phyloP scores from a whole-genome alignment of 805 yeast species.

The Lachancea kluyveri region DNA sequence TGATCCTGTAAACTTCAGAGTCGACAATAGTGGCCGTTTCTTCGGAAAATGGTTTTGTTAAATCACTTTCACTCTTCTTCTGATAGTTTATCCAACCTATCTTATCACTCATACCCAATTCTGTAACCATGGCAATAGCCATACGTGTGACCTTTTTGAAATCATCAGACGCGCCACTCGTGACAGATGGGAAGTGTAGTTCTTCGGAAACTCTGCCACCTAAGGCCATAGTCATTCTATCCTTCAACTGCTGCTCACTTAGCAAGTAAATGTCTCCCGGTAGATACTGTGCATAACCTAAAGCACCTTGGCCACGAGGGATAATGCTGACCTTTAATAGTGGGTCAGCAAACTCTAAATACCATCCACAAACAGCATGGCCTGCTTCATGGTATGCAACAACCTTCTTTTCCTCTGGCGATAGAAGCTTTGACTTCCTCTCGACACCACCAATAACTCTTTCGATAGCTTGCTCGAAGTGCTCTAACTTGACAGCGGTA shows the following conservation, averaged over 20 bases:
- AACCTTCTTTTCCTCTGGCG: slow-evolving; percentile 72
- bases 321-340: slow-evolving; percentile 87
- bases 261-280: slow-evolving; percentile 84
- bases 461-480: slow-evolving; percentile 90
- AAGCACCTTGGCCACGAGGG: slow-evolving; percentile 91
- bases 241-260: slow-evolving; percentile 66
- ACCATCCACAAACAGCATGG: slow-evolving; percentile 96
- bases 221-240: slow-evolving; percentile 88
- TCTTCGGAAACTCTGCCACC: slow-evolving; percentile 94
- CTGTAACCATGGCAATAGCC: slow-evolving; percentile 86
- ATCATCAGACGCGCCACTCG: slow-evolving; percentile 90
- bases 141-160: slow-evolving; percentile 85
- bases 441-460: slow-evolving; percentile 94
- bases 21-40: slow-evolving; percentile 79
- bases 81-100: slow-evolving; percentile 62
- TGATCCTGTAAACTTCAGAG: slow-evolving; percentile 71
- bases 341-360: slow-evolving; percentile 80
- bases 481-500: slow-evolving; percentile 52
- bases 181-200: slow-evolving; percentile 77
- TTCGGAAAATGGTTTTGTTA: slow-evolving; percentile 85
- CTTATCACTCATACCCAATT: slow-evolving; percentile 79
- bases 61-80: slow-evolving; percentile 63
- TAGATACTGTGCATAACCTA: slow-evolving; percentile 93
- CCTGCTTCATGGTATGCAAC: slow-evolving; percentile 98
- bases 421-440: slow-evolving; percentile 70